Base-by-base conservation (phyloP, 2,329 filamentous ascomycete species). In the Ophiostoma fasciatum region DNA sequence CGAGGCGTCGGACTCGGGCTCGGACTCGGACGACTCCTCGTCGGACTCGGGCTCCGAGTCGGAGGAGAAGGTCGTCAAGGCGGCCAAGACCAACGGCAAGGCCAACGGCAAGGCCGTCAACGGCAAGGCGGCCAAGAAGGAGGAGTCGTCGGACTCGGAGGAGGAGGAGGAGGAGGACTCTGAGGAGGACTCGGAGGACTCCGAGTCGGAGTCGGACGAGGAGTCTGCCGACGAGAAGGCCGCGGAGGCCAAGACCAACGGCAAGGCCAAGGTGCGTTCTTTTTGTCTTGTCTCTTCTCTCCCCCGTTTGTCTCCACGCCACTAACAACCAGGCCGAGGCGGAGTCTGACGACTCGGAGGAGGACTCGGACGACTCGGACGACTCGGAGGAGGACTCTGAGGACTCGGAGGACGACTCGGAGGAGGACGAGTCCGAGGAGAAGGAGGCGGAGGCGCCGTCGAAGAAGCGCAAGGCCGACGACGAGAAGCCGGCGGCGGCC, bases 381-480 rank as follows among this genome's bases (percentile, higher is more conserved):
- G 56, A 57, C 39, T 54, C 53, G 35, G 53, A 53, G 19, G 28
- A 28, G 5, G 35, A 35, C 20, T 38, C 35, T 8, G 31, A 37
- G 17, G 34, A 38, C 29, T 54, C 54, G 15, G 53, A 54, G 11
- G 29, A 35, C 27, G 40, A 44, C n/a, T 43, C 36, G 12, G 46
- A 53, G 22, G 48, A 50, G 17, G 51, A 48, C 14, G 52, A 57
- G 34, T 46, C 56, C 45, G 48, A 57, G 46, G 46, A 52, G 43
- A 49, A 65, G 58, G 58, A 57, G 38, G 64, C 67, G 46, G 63
- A 68, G 31, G 52, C 57, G 33, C 52, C 57, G 33, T 56, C 65
- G 48, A 78, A 77, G 67, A 78, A 78, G 70, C 71, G 74, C 57
- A 78, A 78, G 67, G 72, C 71, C 36, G 69, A 72, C 41, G 62